Base-by-base conservation (phyloP, 2,329 filamentous ascomycete species). In the Alternaria longipes region DNA sequence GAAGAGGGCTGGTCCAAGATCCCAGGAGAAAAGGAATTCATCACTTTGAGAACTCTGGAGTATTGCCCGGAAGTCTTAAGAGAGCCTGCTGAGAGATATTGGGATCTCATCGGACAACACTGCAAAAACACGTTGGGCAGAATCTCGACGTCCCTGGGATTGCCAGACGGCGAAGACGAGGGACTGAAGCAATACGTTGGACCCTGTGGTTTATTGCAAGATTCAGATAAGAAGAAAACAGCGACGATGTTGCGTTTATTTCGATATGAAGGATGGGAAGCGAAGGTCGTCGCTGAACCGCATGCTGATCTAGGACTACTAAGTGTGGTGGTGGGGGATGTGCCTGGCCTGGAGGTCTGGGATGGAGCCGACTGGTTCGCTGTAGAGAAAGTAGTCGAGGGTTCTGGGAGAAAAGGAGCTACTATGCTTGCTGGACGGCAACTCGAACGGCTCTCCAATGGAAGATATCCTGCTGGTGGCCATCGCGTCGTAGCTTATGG, bases 21-120 rank as follows among this genome's bases (percentile, higher is more conserved):
- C 18, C 67, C 66, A 0, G 76, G 77, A 8, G 77, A 79, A 54
- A 79, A 79, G 55, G 77, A 79, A 59, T 79, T 79, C 63, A 77
- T 79, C 60, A 79, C 77, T 0, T 52, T 79, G 2, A 68, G 77
- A 5, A 76, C 72, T 1, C 54, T 77, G 2, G 64, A 64, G 1
- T 72, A 74, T 28, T 78, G 74, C 22, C 76, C 77, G 9, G 72
- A 76, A 9, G 57, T 77, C 11, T 63, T 79, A 4, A 66, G 69
- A 16, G 68, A 9, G 2, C 68, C 77, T 0, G 76, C 75, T 7
- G 69, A 73, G 59, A 54, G 51, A 16, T 78, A 75, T 54, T 79
- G 77, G 77, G 62, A 73, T 30, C 63, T 74, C 14, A 71, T 75
- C 54, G 77, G 75, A 28, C 36, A 60, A 5, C 64, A 77, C 59